Evolutionary conservation across 345 rosid species (phyloP), one percentile per base, ranked within the genome.

Genomic region (Xanthoceras sorbifolium): DNA sequence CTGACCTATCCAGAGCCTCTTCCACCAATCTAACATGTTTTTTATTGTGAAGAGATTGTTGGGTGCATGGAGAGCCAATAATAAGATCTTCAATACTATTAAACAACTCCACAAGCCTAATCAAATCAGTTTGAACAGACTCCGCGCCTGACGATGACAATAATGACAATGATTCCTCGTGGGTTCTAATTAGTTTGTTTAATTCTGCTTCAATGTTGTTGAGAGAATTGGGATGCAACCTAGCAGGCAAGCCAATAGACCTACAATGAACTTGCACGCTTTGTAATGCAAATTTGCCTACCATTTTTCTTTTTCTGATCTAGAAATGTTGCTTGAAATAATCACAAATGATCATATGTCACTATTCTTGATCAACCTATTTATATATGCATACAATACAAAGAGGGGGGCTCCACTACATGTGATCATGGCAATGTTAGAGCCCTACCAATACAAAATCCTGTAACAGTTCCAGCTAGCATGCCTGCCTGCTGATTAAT

Each of bases 241-340:
- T 82, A 6, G 87, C 65, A 7, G 90, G 90, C 85, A 87, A 78
- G 77, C 88, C 85, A 57, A 78, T 76, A 38, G 90, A 87, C 72
- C 90, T 74, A 57, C 72, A 71, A 34, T 85, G 87, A 63, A 71
- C 68, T 25, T 84, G 85, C 32, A 50, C 55, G 17, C 46, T 73
- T 60, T 72, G 36, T 46, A 42, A 40, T 54, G 61, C 52, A 77
- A 48, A 44, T n/a, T 22, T 57, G 26, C 60, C 57, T 38, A 74
- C 81, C 76, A 78, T 83, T 8, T 67, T 42, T 15, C 8, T 34
- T 1, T 48, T 17, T 48, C 54, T 48, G 54, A 48, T 14, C 5
- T 14, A 44, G 50, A 22, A 60, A 18, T 31, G 32, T 23, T 61
- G 72, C 48, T 65, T 63, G 70, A 67, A 82, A 38, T 38, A 38